Conservation (phyloP, 495 filamentous ascomycete genomes). For the Penicillium bovifimosum region DNA sequence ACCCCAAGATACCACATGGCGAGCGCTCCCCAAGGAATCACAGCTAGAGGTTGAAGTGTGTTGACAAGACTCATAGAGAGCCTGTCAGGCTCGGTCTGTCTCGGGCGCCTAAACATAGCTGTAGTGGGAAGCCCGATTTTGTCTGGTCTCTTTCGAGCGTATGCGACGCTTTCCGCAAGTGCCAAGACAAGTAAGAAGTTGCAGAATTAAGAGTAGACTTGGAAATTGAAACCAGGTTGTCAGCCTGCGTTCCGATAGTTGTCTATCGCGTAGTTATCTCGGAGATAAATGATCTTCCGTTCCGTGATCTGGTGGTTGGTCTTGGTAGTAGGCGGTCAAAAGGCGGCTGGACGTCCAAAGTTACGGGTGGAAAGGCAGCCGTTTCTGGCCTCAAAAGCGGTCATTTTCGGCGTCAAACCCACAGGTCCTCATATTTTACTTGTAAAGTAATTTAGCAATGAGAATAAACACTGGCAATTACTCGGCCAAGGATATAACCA, state of each 20-base stretch:
- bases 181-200: neutral
- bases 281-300: no score
- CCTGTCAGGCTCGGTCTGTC: constrained; percentile 15
- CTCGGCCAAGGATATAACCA: neutral
- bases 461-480: neutral
- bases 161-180: neutral
- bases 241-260: neutral
- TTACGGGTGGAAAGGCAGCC: no score
- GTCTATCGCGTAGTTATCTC: no score
- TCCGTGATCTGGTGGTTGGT: no score
- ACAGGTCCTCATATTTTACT: no score
- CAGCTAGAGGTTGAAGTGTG: constrained; percentile 9
- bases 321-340: no score
- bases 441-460: neutral
- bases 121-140: neutral
- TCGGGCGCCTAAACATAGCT: constrained; percentile 2
- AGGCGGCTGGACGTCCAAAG: no score
- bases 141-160: neutral
- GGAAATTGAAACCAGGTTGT: neutral
- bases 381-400: no score
- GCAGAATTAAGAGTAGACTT: no score
- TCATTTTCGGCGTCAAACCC: no score
- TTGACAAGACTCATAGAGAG: constrained; percentile 10
- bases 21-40: constrained; percentile 16
- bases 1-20: constrained; percentile 21